A percentile compares a stretch with the other conserved stretches of the same genome.
Evolutionary conservation across 345 rosid species (phyloP).

Genomic region (Laguncularia racemosa): DNA sequence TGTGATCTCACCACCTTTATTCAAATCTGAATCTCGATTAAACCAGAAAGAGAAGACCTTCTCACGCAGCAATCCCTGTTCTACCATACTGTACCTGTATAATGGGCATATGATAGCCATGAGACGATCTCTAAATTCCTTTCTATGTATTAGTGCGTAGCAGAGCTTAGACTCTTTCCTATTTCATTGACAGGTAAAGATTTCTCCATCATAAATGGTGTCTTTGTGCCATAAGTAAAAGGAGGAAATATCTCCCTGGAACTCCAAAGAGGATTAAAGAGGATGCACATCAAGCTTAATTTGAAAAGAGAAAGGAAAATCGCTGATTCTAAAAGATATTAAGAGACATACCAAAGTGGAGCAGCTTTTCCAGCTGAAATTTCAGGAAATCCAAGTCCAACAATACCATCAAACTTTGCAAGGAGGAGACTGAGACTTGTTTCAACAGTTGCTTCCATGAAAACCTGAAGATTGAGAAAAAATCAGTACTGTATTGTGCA

Average conservation of each 20-base stretch:
- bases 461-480: conserved; percentile 25
- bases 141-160: too few species aligned
- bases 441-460: conserved; percentile 37
- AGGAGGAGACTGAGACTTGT: conserved; percentile 25
- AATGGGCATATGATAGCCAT: not conserved
- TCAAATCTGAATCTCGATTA: conserved; percentile 27
- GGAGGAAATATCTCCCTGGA: conserved; percentile 9
- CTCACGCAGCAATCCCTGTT: conserved; percentile 39
- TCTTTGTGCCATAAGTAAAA: not conserved
- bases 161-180: too few species aligned
- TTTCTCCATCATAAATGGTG: not conserved
- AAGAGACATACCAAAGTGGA: conserved; percentile 38
- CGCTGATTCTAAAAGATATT: not conserved
- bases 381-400: conserved; percentile 37
- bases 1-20: conserved; percentile 36
- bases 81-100: conserved; percentile 44
- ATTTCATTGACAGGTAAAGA: too few species aligned
- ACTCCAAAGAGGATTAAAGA: conserved; percentile 7
- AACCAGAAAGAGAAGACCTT: conserved; percentile 52
- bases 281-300: not conserved
- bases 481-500: not conserved
- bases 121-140: too few species aligned
- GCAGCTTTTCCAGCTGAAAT: conserved; percentile 26
- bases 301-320: not conserved
- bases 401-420: conserved; percentile 41